Conservation (phyloP, 2,329 filamentous ascomycete genomes). For the Trichoderma oligosporum region DNA sequence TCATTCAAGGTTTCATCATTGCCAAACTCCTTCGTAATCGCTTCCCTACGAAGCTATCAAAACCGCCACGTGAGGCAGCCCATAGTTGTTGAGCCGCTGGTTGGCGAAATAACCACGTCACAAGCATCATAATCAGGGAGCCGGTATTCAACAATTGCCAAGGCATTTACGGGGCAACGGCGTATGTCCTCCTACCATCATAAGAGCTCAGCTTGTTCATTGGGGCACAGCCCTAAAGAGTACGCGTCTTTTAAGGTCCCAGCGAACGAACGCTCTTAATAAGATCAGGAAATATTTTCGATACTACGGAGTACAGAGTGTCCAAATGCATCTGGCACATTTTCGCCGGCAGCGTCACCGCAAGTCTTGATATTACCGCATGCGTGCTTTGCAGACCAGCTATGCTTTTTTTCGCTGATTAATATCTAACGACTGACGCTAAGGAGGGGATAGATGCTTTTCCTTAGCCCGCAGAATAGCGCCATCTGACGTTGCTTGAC, state of each 20-base stretch:
- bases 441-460: neutral
- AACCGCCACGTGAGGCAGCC: constrained; percentile 18
- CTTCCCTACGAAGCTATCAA: neutral
- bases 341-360: neutral
- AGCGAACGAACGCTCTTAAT: neutral
- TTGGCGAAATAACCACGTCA: constrained; percentile 3
- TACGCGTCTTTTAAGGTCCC: constrained; percentile 1
- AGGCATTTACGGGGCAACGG: neutral
- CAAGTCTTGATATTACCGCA: neutral
- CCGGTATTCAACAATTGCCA: neutral
- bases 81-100: neutral
- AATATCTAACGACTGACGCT: constrained; percentile 10
- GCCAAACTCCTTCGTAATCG: neutral
- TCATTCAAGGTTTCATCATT: neutral
- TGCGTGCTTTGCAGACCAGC: neutral
- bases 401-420: neutral
- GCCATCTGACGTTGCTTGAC: neutral
- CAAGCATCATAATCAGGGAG: neutral
- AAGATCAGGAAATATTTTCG: neutral
- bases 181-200: neutral
- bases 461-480: neutral
- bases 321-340: neutral
- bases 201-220: neutral
- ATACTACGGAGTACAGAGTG: no score
- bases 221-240: neutral